phyloP scores from a whole-genome alignment of 495 filamentous ascomycete species.

The Parmelia sp. region DNA sequence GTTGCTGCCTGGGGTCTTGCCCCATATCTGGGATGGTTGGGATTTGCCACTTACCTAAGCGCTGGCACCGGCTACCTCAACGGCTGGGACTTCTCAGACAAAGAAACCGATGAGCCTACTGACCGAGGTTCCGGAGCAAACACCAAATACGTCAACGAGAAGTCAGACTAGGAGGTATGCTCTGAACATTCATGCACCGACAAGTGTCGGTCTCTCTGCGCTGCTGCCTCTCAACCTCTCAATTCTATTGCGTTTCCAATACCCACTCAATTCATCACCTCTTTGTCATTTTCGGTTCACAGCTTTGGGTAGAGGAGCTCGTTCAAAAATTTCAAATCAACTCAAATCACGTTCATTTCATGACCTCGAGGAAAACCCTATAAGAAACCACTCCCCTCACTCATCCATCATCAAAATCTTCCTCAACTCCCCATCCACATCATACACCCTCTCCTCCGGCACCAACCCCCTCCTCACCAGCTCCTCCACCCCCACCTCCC shows the following conservation, averaged over 20 bases:
- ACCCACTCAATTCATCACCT: background rate
- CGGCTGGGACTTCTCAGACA: slow-evolving; percentile 56
- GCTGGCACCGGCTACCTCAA: slow-evolving; percentile 70
- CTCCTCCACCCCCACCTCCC: slow-evolving; percentile 31
- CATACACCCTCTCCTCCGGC: slow-evolving; percentile 43
- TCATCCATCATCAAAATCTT: slow-evolving; percentile 26
- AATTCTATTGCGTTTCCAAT: background rate
- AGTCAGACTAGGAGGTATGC: slow-evolving; percentile 15
- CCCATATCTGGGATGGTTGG: slow-evolving; percentile 77
- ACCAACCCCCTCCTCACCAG: slow-evolving; percentile 37
- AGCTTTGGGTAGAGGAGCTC: background rate
- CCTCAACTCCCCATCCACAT: slow-evolving; percentile 35
- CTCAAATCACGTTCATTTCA: background rate
- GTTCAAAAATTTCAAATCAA: background rate
- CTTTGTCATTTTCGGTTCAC: background rate
- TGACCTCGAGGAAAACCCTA: background rate
- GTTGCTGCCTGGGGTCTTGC: slow-evolving; percentile 65
- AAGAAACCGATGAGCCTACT: slow-evolving; percentile 31
- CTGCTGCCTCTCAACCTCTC: background rate
- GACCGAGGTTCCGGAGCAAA: slow-evolving; percentile 20
- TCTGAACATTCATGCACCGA: background rate
- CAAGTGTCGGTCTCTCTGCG: background rate
- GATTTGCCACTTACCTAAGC: slow-evolving; percentile 76
- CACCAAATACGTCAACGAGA: slow-evolving; percentile 40
- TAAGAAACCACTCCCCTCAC: background rate